Conservation (phyloP, 208 protist genomes). For the Acanthamoeba castellanii region DNA sequence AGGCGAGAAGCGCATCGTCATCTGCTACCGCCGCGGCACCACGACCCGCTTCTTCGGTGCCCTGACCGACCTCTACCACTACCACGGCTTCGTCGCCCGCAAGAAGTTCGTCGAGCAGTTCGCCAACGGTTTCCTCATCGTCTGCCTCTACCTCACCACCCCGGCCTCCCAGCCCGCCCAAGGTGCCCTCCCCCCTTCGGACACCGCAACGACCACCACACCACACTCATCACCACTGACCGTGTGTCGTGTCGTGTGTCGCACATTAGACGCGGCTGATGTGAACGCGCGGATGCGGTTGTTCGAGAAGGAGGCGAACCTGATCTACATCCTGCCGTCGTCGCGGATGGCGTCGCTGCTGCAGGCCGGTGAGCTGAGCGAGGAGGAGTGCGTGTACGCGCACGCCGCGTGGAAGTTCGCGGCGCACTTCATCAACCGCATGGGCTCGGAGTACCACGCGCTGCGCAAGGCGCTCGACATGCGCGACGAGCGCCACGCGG, state of each 20-base stretch:
- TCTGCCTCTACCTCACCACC: constrained; percentile 75
- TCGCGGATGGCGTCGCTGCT: constrained; percentile 41
- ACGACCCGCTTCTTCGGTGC: constrained; percentile 77
- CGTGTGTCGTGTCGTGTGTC: too few relatives aligned
- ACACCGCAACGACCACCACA: neutral
- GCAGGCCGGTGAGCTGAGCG: constrained; percentile 76
- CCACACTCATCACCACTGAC: too few relatives aligned
- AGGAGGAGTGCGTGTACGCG: constrained; percentile 80
- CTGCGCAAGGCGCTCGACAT: constrained; percentile 49
- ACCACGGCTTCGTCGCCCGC: constrained; percentile 78
- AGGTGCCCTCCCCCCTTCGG: neutral
- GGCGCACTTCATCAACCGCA: constrained; percentile 91
- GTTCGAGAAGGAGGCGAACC: constrained; percentile 74
- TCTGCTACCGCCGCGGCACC: constrained; percentile 69
- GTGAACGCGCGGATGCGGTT: neutral
- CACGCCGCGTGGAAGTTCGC: constrained; percentile 85
- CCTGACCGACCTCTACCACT: constrained; percentile 83
- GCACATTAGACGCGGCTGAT: neutral
- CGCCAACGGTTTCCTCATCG: constrained; percentile 81
- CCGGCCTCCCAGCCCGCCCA: constrained; percentile 8
- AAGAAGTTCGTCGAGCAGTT: constrained; percentile 85
- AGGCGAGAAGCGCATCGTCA: constrained; percentile 44
- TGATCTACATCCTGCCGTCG: constrained; percentile 75
- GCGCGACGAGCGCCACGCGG: constrained; percentile 87
- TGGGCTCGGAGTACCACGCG: constrained; percentile 84